Base-by-base conservation (phyloP, 139 green algal species). In the Deuterostichococcus epilithicus region DNA sequence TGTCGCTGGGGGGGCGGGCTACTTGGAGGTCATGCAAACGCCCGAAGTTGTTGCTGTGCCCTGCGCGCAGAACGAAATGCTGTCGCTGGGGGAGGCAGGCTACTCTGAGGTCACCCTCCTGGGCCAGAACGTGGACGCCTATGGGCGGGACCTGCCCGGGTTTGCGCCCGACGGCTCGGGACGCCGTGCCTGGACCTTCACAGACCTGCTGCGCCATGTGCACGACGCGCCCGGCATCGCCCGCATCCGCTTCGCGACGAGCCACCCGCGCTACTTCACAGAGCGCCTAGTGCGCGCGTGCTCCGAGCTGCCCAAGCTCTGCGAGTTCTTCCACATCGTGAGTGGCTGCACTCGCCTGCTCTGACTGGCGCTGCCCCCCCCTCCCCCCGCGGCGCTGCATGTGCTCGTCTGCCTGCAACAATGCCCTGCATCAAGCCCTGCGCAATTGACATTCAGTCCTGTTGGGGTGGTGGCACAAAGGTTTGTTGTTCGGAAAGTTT, bases 101-200 rank as follows among this genome's bases (percentile, higher is more conserved):
- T 97, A 97, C 87, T 94, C 92, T 84, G 95, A 99, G 88, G 94
- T 99, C 44, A 98, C 95, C 68, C 87, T 99, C 72, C 91, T 99
- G 73, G 93, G 92, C 5, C 95, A 99, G 84, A 99, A 99, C 81
- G 89, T 99, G 1, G 95, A 99, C 60, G 94, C 96, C 1, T 99
- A 98, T 76, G 95, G 94, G 23, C 86, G 94, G 0, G 93, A 98
- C 83, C 84, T 98, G 75, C 90, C 91, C 5, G 93, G 93, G 47
- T 85, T 94, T 79, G 92, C 92, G 23, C 77, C 77, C 1, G 93
- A 97, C 83, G 88, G 81, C 26, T 85, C 76, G 32, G 92, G 91
- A 0, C 83, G 94, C 34, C 86, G 94, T n/a, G 86, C 84, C 30
- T 93, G 91, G 84, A 98, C 94, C 5, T 97, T 98, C 86, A 97